Conservation (phyloP, 345 rosid genomes). For the Aethionema arabicum region DNA sequence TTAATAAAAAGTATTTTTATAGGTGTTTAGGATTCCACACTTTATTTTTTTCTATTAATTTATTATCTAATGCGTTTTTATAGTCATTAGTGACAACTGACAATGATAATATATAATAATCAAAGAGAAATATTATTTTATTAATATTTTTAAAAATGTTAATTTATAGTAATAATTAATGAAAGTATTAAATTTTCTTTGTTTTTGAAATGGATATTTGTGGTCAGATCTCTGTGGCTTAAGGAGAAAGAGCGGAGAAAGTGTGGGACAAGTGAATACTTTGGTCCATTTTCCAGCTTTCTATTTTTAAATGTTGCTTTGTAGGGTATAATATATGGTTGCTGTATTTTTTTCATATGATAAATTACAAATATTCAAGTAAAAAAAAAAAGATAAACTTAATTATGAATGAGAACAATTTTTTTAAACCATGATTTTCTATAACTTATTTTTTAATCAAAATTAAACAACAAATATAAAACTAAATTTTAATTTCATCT, state of each 20-base stretch:
- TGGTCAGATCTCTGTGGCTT: constrained; percentile 27
- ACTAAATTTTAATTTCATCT: no score
- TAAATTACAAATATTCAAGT: no score
- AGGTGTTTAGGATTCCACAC: constrained; percentile 31
- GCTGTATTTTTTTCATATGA: background rate
- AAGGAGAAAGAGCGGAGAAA: constrained; percentile 28
- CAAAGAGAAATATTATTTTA: background rate
- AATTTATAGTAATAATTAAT: no score
- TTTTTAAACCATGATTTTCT: no score
- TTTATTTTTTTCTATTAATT: constrained; percentile 23
- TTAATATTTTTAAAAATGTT: background rate
- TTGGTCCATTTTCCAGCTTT: constrained; percentile 33
- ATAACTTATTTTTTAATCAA: no score
- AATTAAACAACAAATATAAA: no score
- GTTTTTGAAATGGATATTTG: constrained; percentile 12
- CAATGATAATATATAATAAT: constrained; percentile 3
- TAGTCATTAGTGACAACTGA: constrained; percentile 32
- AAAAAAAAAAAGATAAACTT: no score
- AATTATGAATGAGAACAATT: no score
- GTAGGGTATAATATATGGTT: background rate
- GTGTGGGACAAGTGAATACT: constrained; percentile 23
- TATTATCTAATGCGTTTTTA: constrained; percentile 27
- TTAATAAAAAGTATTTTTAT: constrained; percentile 7
- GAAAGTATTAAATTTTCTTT: background rate
- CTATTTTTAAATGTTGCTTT: background rate